Evolutionary conservation across 1,284 basidiomycete genomes (phyloP), one percentile per base, ranked within the genome.

Genomic region (Schizophyllum amplum): DNA sequence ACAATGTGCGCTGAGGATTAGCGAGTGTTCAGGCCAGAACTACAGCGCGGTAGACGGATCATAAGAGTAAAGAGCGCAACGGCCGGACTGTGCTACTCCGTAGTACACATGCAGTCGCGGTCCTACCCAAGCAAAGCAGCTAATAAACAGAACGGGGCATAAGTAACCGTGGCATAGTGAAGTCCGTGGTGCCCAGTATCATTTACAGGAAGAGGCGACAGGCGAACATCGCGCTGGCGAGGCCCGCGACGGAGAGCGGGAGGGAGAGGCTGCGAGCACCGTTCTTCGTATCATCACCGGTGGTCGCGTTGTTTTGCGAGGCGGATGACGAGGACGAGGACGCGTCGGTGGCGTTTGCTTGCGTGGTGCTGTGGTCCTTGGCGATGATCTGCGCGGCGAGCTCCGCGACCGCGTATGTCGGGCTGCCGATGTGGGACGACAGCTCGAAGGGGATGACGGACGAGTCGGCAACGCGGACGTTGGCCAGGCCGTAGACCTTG

Each of bases 351-450:
- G n/a, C n/a, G n/a, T n/a, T n/a, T 17, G 33, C 33, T 42, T 17
- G 33, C 33, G 33, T 42, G n/a, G n/a, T 17, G 7, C 33, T 17
- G 33, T 42, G 33, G 33, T 42, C 33, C 33, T 42, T 42, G 13
- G 11, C 17, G 53, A 90, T 82, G 57, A 89, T 73, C 51, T 78
- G 76, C 4, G 84, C 77, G 0, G 80, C 86, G 67, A 81, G 81
- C 69, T 50, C 48, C 4, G 48, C 48, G 48, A 50, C 21, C 11
- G 48, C 20, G 24, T 50, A 50, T 11, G 48, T 50, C 20, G 48
- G 48, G 48, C 15, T 11, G 20, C 24, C 48, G 13, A 50, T 24
- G 24, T 50, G 48, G 4, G 21, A 50, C 21, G 48, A 50, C 3
- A 50, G 48, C 48, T 50, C 48, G 48, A 50, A 15, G 13, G 48